Evolutionary conservation across 176 grass and related monocot species (phyloP).

Genomic region (Hyparrhenia diplandra): DNA sequence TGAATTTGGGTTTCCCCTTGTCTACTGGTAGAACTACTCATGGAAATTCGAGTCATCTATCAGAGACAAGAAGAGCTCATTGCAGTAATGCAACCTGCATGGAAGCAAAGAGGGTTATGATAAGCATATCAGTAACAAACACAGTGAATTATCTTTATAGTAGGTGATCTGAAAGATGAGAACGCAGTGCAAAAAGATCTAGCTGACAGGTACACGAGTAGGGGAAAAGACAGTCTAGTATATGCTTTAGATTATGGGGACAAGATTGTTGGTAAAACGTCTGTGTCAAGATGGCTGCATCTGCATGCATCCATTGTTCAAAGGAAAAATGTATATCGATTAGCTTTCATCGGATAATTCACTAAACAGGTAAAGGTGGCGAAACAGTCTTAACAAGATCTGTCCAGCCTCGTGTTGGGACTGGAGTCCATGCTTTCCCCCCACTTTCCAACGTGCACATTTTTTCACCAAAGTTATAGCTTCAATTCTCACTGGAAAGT

Average conservation of each 20-base stretch:
- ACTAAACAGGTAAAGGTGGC: neutral
- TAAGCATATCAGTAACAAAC: neutral
- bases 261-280: slow-evolving; percentile 6
- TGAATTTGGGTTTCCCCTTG: neutral
- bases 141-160: slow-evolving; percentile 21
- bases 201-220: slow-evolving; percentile 16
- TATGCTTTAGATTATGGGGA: slow-evolving; percentile 18
- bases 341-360: slow-evolving; percentile 6
- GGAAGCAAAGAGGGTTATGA: neutral
- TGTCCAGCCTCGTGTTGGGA: slow-evolving; percentile 9
- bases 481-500: neutral
- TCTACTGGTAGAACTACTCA: slow-evolving; percentile 9
- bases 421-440: slow-evolving; percentile 11
- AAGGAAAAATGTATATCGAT: neutral
- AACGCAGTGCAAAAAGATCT: neutral
- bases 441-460: slow-evolving; percentile 23
- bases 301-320: neutral
- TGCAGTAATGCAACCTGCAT: slow-evolving; percentile 3
- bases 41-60: slow-evolving; percentile 13
- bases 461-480: slow-evolving; percentile 19
- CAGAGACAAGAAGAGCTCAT: neutral
- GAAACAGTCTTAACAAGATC: neutral
- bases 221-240: slow-evolving; percentile 27
- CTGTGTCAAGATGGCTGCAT: neutral
- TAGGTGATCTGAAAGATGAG: neutral